Conservation (phyloP, 176 grass and related monocot genomes). For the Miscanthus lutarioriparius region DNA sequence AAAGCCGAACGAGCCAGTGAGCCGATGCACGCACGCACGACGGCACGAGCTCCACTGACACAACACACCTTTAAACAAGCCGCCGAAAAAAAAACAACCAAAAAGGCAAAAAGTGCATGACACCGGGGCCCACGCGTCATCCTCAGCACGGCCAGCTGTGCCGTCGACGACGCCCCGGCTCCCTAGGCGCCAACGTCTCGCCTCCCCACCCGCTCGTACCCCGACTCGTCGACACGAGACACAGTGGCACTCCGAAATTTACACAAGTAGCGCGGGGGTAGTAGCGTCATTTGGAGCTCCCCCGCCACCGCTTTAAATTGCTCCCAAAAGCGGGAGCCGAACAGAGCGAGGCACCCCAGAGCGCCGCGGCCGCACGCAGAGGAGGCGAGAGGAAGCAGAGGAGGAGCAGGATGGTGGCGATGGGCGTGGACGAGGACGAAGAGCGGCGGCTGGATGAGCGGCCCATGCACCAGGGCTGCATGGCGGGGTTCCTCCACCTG, state of each 20-base stretch:
- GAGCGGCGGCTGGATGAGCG: slow-evolving; percentile 55
- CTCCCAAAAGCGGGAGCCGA: slow-evolving; percentile 49
- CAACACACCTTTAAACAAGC: slow-evolving; percentile 5
- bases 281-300: not conserved
- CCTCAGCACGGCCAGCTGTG: not conserved
- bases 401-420: slow-evolving; percentile 17
- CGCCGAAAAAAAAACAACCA: not conserved
- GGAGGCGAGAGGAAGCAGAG: not conserved
- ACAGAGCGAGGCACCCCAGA: not conserved
- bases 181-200: slow-evolving; percentile 16
- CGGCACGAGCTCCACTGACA: not conserved
- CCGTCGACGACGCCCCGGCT: not conserved
- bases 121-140: not conserved
- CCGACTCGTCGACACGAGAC: slow-evolving; percentile 3
- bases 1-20: not conserved
- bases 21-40: not conserved
- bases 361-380: not conserved
- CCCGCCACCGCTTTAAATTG: slow-evolving; percentile 63
- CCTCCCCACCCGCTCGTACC: not conserved
- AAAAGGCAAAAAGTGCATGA: not conserved
- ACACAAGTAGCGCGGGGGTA: rapidly evolving
- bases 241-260: not conserved
- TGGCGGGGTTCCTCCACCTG: slow-evolving; percentile 79
- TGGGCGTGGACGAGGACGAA: slow-evolving; percentile 45
- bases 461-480: slow-evolving; percentile 79